Evolutionary conservation across 495 filamentous ascomycete species (phyloP).

Genomic region (Chaetomidium leptoderma): DNA sequence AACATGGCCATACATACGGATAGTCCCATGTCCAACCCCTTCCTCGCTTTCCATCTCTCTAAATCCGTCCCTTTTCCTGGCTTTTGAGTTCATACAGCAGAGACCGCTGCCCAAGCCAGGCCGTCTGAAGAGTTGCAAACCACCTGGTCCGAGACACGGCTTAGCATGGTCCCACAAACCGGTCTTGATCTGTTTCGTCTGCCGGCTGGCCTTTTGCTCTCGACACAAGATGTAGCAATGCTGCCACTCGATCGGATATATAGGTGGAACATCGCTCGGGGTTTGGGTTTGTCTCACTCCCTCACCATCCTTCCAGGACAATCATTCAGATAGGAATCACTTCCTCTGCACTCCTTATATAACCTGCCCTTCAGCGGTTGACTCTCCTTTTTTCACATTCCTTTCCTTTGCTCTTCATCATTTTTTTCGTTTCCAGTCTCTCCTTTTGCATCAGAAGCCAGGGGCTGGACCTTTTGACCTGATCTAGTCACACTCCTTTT

Average conservation of each 20-base stretch:
- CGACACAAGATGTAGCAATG: neutral
- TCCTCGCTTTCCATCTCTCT: neutral
- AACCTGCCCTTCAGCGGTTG: neutral
- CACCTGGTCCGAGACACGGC: slow-evolving; percentile 7
- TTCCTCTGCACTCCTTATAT: neutral
- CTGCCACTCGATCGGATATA: neutral
- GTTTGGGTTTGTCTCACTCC: neutral
- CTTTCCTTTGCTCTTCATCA: neutral
- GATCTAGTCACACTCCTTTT: slow-evolving; percentile 6
- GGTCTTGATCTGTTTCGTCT: neutral
- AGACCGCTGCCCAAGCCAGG: neutral
- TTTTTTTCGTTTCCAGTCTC: slow-evolving; percentile 1
- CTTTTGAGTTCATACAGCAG: neutral
- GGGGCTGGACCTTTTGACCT: slow-evolving; percentile 10
- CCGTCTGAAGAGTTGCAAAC: neutral
- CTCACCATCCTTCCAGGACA: slow-evolving; percentile 2
- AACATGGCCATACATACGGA: neutral
- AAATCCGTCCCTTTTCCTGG: neutral
- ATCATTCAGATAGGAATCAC: neutral
- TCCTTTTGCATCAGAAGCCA: neutral
- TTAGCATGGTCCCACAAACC: neutral
- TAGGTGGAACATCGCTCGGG: neutral
- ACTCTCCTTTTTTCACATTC: slow-evolving; percentile 6
- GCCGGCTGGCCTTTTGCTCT: neutral
- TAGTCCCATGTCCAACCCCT: neutral